Evolutionary conservation across 306 rosid genomes (phyloP).

Genomic region (Chamaecrista fasciculata): DNA sequence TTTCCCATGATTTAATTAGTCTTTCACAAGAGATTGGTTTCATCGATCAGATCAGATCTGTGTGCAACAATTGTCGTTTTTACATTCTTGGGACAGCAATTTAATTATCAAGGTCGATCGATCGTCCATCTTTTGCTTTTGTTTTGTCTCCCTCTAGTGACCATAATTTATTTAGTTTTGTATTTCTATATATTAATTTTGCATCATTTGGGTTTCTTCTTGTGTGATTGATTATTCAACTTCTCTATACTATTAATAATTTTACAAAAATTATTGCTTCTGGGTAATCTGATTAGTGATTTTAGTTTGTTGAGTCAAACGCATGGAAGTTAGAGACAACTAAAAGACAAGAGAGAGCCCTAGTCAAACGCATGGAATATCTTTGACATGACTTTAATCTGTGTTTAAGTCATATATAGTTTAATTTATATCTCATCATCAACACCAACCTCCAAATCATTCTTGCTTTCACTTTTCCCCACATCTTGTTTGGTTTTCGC

Average conservation of each 20-base stretch:
- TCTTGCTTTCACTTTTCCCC: constrained; percentile 7
- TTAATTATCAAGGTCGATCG: constrained; percentile 43
- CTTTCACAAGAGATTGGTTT: constrained; percentile 27
- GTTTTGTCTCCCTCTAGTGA: too few relatives aligned
- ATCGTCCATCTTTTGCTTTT: too few relatives aligned
- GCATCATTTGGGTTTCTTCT: constrained; percentile 10
- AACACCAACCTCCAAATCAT: constrained; percentile 28
- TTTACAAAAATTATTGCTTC: too few relatives aligned
- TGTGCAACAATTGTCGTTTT: constrained; percentile 8
- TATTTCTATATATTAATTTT: background rate
- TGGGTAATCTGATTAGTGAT: too few relatives aligned
- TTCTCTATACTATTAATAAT: too few relatives aligned
- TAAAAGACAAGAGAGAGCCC: constrained; percentile 29
- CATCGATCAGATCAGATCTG: constrained; percentile 37
- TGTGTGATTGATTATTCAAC: constrained; percentile 13
- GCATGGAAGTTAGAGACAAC: constrained; percentile 22
- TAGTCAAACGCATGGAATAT: constrained; percentile 26
- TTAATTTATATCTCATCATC: constrained; percentile 17
- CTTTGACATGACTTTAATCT: constrained; percentile 42
- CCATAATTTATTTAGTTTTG: background rate
- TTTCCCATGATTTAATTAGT: constrained; percentile 20
- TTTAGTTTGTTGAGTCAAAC: constrained; percentile 1
- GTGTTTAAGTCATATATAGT: constrained; percentile 29
- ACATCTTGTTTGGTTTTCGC: background rate
- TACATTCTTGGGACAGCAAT: background rate